Base-by-base conservation (phyloP, 768 basidiomycete genomes). In the Mycena maculata region DNA sequence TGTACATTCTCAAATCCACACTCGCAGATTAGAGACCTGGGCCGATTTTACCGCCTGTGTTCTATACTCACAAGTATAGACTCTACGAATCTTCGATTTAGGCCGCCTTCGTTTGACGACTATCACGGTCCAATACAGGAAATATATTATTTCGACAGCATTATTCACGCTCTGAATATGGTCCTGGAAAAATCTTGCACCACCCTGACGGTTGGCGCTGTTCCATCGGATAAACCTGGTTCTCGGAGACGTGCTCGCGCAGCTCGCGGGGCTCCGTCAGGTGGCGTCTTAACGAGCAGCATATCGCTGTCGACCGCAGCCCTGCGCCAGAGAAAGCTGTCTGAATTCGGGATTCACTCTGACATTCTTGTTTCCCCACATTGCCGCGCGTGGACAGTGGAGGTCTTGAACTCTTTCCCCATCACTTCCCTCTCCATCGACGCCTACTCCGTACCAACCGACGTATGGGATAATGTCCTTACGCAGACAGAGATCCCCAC, bases 401-500 rank as follows among this genome's bases (percentile, higher is more conserved):
- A 64, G 28, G 69, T 67, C 30, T 65, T 71, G 13, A 67, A 71
- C 54, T 64, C 69, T 13, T 67, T 71, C n/a, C 62, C 65, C 0
- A 50, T 71, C 58, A 25, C 48, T 1, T 38, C 39, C 23, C 13
- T 71, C 25, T 67, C 69, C 41, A 60, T 71, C 44, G 25, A 59
- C 22, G 44, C 49, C 33, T 62, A 57, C 15, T 39, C 42, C 20
- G 61, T 64, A 48, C 31, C 57, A 5, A 53, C 59, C 15, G 54
- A 61, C 13, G 58, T 50, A 9, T 20, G 54, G n/a, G 63, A 54
- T 25, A 33, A 30, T 9, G 23, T 71, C 1, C 36, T 71, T 20
- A 28, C 58, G n/a, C 45, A 50, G 4, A 71, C 62, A 12, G 65
- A 70, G 36, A 67, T 71, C 30, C 65, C 69, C 22, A 67, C 69